Evolutionary conservation across 108 stramenopile species (phyloP), one percentile per base, ranked within the genome.

Genomic region (Schizochytrium sp.): DNA sequence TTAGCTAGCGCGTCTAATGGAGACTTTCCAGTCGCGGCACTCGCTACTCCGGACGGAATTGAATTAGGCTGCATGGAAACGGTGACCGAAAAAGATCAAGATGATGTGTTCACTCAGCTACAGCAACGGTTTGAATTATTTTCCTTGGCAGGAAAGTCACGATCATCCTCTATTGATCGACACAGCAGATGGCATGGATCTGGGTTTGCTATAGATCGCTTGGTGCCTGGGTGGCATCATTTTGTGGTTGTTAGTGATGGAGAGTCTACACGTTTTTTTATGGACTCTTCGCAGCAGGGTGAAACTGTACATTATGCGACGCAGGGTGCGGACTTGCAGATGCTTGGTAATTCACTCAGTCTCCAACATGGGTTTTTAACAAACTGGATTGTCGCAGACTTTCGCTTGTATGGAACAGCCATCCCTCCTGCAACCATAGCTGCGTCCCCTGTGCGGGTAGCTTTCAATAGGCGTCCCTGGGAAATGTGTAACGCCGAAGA

Each of bases 191-290:
- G 76, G 76, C 76, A 83, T 28, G 76, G 76, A 5, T 5, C 76
- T 53, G 76, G 76, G 5, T 55, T 83, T 28, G 76, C 76, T 17
- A 17, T 83, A 17, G 47, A 83, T 53, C 13, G 47, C 8, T 13
- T 83, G 28, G 19, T n/a, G 50, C 76, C 50, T 13, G 76, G 76
- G 50, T 83, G 76, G 76, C 76, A 83, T 28, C 76, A 83, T 83
- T 38, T 83, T 10, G 76, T 55, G 5, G 53, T 83, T 8, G 50
- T 49, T 53, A 55, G 76, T 53, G 76, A 83, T 10, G 76, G 76
- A 7, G 47, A 5, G 76, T 28, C 8, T 5, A 83, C 53, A 40
- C 53, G 50, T 5, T 83, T 55, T 3, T 83, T 83, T 1, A 53
- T 83, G 1, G 76, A 83, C 47, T 53, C 38, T 10, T n/a, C 28